These are phyloP conservation scores for Luzula sylvatica DNA, from an alignment of 176 grass and related monocot genomes.

Conservation along the genomic window DNA sequence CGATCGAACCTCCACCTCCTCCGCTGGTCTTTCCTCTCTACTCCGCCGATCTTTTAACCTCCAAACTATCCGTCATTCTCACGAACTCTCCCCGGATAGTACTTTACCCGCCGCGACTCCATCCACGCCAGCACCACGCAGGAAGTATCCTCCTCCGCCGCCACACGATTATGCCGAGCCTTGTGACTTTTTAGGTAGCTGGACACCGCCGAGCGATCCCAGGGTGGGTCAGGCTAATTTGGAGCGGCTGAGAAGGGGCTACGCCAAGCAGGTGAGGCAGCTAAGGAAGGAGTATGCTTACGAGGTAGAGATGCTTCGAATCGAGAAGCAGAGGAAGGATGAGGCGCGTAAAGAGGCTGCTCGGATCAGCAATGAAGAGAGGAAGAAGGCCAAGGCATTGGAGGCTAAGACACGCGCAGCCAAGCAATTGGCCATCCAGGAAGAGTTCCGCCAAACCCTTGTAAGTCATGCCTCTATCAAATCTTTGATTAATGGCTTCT, in stretches of 20 bases:
- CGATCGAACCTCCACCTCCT: background rate
- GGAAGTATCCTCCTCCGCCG: slow-evolving; percentile 12
- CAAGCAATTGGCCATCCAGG: slow-evolving; percentile 52
- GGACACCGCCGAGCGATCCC: slow-evolving; percentile 43
- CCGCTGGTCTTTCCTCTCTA: no score
- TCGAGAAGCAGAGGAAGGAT: slow-evolving; percentile 65
- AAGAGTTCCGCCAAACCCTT: slow-evolving; percentile 64
- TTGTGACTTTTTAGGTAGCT: slow-evolving; percentile 59
- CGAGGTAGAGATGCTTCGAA: slow-evolving; percentile 59
- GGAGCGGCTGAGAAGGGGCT: slow-evolving; percentile 56
- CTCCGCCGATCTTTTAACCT: slow-evolving; percentile 23
- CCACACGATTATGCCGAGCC: slow-evolving; percentile 31
- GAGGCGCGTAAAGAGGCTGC: slow-evolving; percentile 57
- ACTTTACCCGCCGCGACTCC: slow-evolving; percentile 8
- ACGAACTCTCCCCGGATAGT: no score
- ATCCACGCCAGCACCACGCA: slow-evolving; percentile 5
- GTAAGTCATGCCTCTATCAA: no score
- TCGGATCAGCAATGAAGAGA: slow-evolving; percentile 62
- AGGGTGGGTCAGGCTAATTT: slow-evolving; percentile 40
- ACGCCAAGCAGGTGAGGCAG: slow-evolving; percentile 49
- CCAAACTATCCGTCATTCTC: background rate
- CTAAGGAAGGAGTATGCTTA: slow-evolving; percentile 56
- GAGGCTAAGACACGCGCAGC: slow-evolving; percentile 64
- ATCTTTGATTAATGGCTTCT: no score
- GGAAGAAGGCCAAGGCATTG: slow-evolving; percentile 59